Conservation (phyloP, 768 basidiomycete species). For the Boletellus sp. region DNA sequence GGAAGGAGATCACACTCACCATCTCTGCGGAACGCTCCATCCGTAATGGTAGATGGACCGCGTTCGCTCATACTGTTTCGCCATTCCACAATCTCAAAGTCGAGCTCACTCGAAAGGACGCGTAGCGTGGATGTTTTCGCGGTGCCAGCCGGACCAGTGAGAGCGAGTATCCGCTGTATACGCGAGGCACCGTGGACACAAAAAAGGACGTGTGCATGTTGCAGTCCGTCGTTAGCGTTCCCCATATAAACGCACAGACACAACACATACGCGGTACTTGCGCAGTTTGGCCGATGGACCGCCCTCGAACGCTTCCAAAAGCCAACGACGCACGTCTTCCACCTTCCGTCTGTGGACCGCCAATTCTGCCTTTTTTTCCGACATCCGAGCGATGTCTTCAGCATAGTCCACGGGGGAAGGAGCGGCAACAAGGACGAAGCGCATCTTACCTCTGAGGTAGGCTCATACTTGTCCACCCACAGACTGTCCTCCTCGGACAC, state of each 20-base stretch:
- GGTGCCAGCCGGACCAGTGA: conserved; percentile 87
- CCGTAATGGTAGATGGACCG: conserved; percentile 20
- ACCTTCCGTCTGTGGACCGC: conserved; percentile 81
- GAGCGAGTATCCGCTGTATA: conserved; percentile 68
- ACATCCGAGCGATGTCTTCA: background rate
- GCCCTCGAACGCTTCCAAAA: conserved; percentile 67
- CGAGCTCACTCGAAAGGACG: conserved; percentile 69
- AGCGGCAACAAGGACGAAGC: background rate
- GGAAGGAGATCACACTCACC: conserved; percentile 5
- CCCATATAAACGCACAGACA: too few species aligned
- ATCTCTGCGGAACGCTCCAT: conserved; percentile 9
- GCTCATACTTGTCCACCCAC: conserved; percentile 67
- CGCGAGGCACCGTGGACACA: background rate
- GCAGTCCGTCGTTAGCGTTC: too few species aligned
- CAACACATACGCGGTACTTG: conserved; percentile 68
- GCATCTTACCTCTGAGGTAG: conserved; percentile 49
- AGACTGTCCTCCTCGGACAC: conserved; percentile 36
- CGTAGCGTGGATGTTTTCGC: conserved; percentile 87
- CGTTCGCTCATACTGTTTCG: conserved; percentile 60
- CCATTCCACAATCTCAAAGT: conserved; percentile 86
- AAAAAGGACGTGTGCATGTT: too few species aligned
- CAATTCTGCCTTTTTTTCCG: conserved; percentile 52
- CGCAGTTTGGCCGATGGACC: conserved; percentile 58
- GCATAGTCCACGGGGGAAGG: background rate
- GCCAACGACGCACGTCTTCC: conserved; percentile 72